phyloP scores from a whole-genome alignment of 305 asterid species.

The Fraxinus albicans region DNA sequence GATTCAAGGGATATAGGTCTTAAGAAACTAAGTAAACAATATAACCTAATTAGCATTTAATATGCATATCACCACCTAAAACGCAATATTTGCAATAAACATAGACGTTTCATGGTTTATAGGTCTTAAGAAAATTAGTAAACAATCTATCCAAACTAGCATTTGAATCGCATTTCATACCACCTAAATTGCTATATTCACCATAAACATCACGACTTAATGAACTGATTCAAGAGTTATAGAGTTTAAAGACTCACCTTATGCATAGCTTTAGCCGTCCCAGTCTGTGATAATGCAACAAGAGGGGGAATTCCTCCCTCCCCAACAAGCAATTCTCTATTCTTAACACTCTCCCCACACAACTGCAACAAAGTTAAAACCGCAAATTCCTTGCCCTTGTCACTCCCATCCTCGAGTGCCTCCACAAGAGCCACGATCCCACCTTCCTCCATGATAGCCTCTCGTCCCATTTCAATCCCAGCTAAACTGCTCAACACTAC shows the following conservation, averaged over 20 bases:
- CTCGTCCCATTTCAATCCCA: constrained; percentile 37
- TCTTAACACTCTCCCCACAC: constrained; percentile 33
- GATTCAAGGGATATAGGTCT: background rate
- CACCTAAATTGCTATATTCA: background rate
- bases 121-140: background rate
- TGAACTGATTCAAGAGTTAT: background rate
- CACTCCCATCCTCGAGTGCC: constrained; percentile 45
- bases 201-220: background rate
- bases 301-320: constrained; percentile 56
- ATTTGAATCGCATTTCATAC: background rate
- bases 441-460: constrained; percentile 43
- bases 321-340: constrained; percentile 39
- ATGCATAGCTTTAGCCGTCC: constrained; percentile 45
- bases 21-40: background rate
- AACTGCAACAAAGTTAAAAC: constrained; percentile 39
- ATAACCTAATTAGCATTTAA: background rate
- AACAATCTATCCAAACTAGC: background rate
- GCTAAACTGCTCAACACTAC: constrained; percentile 46
- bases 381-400: constrained; percentile 48
- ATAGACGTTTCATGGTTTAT: background rate
- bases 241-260: constrained; percentile 29
- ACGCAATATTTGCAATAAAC: background rate
- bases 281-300: constrained; percentile 40
- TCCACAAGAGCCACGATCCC: constrained; percentile 47
- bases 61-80: background rate